Base-by-base conservation (phyloP, 352 stramenopile species). In the Phytophthora podocarpi region DNA sequence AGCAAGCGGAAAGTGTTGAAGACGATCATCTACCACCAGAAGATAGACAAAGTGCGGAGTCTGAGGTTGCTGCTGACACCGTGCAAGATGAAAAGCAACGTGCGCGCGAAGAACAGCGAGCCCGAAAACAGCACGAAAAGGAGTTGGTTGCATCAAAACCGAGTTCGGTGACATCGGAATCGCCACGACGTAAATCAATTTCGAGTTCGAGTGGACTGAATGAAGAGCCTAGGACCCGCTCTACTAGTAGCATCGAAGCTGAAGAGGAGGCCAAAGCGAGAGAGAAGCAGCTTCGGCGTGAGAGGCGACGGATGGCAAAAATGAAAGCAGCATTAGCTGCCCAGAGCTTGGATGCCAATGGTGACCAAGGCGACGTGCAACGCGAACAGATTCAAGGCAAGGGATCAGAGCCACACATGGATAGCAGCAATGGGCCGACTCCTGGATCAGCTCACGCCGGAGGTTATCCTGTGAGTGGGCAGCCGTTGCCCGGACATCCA, bases 271-370 rank as follows among this genome's bases (percentile, higher is more conserved):
- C 40, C 7, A 68, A 48, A 31, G 26, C 36, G 18, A 64, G 46
- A 24, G 43, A 72, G 46, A 85, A 85, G 24, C 47, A 68, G 6
- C 41, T 77, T 26, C 48, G 70, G 5, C 65, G 72, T 34, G 69
- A 84, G 34, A 67, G 46, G 23, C 73, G 63, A 13, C 69, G 66
- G 30, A 54, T 72, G 16, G 69, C 61, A 18, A 80, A 76, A 32
- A 26, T 80, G 35, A 59, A 81, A 71, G 62, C 72, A 36, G 69
- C 56, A 3, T 31, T 83, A 12, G 71, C 64, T 51, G 71, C 68
- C 5, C 74, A 80, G 40, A 59, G 34, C 18, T 30, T 78, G 26
- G 56, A 70, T 26, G 40, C 51, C 10, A 65, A 16, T 11, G n/a
- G 36, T 10, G 30, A 18, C 18, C 18, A 53, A 2, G 37, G 9